Percentiles rank a stretch among this genome's conserved stretches.
phyloP scores from a whole-genome alignment of 768 basidiomycete species.

The Boletellus ananas region DNA sequence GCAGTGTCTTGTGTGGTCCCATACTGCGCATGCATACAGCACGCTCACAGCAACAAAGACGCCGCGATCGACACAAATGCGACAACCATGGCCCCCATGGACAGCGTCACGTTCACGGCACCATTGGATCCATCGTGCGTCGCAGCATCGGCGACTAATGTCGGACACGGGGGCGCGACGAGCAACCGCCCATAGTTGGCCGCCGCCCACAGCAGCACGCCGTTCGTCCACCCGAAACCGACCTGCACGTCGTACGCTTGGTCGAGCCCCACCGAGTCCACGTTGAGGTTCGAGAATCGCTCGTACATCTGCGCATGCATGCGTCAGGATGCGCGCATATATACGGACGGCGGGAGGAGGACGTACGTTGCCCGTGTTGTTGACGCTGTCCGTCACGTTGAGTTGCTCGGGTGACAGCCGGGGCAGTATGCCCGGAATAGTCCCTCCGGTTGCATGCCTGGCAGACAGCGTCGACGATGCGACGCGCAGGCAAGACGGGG shows the following conservation, averaged over 20 bases:
- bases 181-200: conserved; percentile 61
- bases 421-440: conserved; percentile 65
- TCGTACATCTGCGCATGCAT: conserved; percentile 66
- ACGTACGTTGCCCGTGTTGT: conserved; percentile 72
- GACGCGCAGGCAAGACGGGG: not conserved
- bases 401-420: conserved; percentile 67
- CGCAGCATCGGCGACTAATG: conserved; percentile 21
- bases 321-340: not conserved
- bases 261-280: conserved; percentile 73
- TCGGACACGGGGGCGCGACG: conserved; percentile 61
- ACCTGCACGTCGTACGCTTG: conserved; percentile 89
- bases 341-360: not conserved
- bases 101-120: not conserved
- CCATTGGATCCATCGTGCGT: conserved; percentile 1
- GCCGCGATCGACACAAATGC: too few relatives aligned
- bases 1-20: too few relatives aligned
- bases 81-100: too few relatives aligned
- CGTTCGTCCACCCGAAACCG: conserved; percentile 90
- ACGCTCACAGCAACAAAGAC: too few relatives aligned
- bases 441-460: conserved; percentile 70
- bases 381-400: conserved; percentile 60
- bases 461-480: not conserved
- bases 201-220: conserved; percentile 77
- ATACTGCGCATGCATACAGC: too few relatives aligned
- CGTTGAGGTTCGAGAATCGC: conserved; percentile 76